Evolutionary conservation across 2,329 filamentous ascomycete species (phyloP).

Genomic region (Huntiella decipiens): DNA sequence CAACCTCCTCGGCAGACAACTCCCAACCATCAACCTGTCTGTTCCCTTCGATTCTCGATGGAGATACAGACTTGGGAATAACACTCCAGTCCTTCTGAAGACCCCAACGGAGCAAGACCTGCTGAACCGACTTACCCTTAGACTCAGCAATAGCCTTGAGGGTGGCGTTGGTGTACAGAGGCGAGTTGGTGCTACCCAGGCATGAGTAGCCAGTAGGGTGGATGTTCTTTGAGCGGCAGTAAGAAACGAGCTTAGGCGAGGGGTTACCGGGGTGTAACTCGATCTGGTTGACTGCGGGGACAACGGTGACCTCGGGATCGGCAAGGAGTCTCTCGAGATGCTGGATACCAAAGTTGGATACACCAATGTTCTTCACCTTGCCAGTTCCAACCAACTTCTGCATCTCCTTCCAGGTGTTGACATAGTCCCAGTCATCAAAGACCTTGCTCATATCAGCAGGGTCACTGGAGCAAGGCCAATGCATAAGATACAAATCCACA

Average conservation of each 20-base stretch:
- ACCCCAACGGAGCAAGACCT: slow-evolving; percentile 66
- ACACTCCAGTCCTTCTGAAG: slow-evolving; percentile 65
- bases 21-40: slow-evolving; percentile 56
- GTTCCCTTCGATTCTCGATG: slow-evolving; percentile 56
- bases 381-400: slow-evolving; percentile 49
- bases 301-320: slow-evolving; percentile 36
- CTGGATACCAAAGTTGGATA: slow-evolving; percentile 69
- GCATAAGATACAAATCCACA: slow-evolving; percentile 52
- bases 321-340: slow-evolving; percentile 62
- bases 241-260: slow-evolving; percentile 58
- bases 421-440: slow-evolving; percentile 60
- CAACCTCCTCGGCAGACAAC: slow-evolving; percentile 53
- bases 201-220: slow-evolving; percentile 59
- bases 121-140: slow-evolving; percentile 52
- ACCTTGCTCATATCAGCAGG: slow-evolving; percentile 46
- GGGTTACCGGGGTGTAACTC: slow-evolving; percentile 68
- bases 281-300: slow-evolving; percentile 60
- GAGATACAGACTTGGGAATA: slow-evolving; percentile 68
- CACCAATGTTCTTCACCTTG: slow-evolving; percentile 64
- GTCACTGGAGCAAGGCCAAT: slow-evolving; percentile 50
- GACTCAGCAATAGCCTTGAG: slow-evolving; percentile 42
- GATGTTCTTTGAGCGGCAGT: slow-evolving; percentile 54
- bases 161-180: slow-evolving; percentile 46
- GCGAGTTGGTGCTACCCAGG: slow-evolving; percentile 52
- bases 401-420: slow-evolving; percentile 59